Conservation (phyloP, 2,329 filamentous ascomycete genomes). For the Aureobasidium subglaciale region DNA sequence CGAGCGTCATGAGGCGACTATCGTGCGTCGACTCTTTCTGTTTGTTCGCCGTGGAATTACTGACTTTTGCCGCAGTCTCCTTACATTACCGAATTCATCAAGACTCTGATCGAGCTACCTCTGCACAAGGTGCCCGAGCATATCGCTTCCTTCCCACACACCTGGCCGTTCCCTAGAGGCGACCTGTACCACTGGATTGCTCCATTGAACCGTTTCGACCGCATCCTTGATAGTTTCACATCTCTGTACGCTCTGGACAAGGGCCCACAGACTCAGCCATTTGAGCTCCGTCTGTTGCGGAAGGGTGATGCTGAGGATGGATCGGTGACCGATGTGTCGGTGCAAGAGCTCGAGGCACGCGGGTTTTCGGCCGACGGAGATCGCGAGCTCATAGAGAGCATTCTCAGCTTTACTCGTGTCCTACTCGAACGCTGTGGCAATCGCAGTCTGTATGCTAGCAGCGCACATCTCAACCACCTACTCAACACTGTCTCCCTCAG, state of each 20-base stretch:
- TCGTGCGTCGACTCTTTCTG: constrained; percentile 32
- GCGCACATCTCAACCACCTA: constrained; percentile 77
- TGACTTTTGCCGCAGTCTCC: constrained; percentile 58
- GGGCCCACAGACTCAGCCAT: constrained; percentile 73
- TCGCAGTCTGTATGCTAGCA: constrained; percentile 91
- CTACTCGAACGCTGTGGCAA: constrained; percentile 94
- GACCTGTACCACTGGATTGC: constrained; percentile 98
- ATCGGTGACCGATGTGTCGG: neutral
- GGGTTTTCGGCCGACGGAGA: constrained; percentile 72
- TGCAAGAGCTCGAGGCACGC: constrained; percentile 32
- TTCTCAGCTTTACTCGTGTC: constrained; percentile 79
- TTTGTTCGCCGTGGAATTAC: constrained; percentile 14
- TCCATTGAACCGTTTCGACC: constrained; percentile 86
- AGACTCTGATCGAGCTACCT: constrained; percentile 59
- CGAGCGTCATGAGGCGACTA: constrained; percentile 47
- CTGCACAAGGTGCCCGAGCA: constrained; percentile 70
- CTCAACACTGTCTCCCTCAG: constrained; percentile 79
- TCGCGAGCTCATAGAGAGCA: constrained; percentile 65
- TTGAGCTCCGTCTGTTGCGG: constrained; percentile 59
- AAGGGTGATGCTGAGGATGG: constrained; percentile 46
- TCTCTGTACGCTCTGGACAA: constrained; percentile 70
- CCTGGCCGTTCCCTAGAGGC: constrained; percentile 92
- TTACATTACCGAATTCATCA: constrained; percentile 75
- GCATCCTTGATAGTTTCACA: constrained; percentile 74
- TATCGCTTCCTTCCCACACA: constrained; percentile 71